Evolutionary conservation across 2,329 filamentous ascomycete species (phyloP), one percentile per base, ranked within the genome.

Genomic region (Fusarium subtropicale): DNA sequence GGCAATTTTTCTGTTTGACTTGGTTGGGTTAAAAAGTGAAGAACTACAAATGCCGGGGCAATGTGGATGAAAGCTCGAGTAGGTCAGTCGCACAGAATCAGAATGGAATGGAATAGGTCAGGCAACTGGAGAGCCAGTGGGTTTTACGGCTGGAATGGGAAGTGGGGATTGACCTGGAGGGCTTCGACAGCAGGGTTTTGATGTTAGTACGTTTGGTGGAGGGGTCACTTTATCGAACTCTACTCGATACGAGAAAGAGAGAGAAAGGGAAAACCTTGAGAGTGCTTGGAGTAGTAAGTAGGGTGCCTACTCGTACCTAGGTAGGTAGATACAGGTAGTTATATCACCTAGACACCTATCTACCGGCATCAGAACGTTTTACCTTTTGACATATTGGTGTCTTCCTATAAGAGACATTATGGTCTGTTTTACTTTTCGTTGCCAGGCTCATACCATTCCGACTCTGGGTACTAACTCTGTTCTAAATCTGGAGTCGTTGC

Each of bases 81-180:
- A 71, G 67, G 64, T 69, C 60, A 63, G 60, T 63, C 63, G 60
- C 71, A 72, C 71, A 64, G 47, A 65, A 66, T 52, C 58, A 63
- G 60, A 63, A 63, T 60, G 30, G 56, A 61, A 60, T 44, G 24
- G 58, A 60, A 60, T 44, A 51, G 48, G 48, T 51, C 33, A 51
- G 48, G 48, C 28, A 51, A 28, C 48, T 51, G 48, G 38, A 64
- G 64, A 61, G 66, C 64, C 60, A 60, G 68, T 69, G 72, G 69
- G 56, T 63, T 72, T 73, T 73, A 56, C 61, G 64, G 38, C 48
- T 64, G 59, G 59, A 64, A 64, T 64, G 44, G 62, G 61, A 65
- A 72, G 73, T 71, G 73, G 73, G 73, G 62, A 48, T 65, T 63
- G 57, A 68, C 57, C 54, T 67, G 66, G 68, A 71, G 69, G 73